Percentiles rank a stretch among this genome's conserved stretches.
phyloP scores from a whole-genome alignment of 2,329 filamentous ascomycete species.

The Ilyonectria destructans region DNA sequence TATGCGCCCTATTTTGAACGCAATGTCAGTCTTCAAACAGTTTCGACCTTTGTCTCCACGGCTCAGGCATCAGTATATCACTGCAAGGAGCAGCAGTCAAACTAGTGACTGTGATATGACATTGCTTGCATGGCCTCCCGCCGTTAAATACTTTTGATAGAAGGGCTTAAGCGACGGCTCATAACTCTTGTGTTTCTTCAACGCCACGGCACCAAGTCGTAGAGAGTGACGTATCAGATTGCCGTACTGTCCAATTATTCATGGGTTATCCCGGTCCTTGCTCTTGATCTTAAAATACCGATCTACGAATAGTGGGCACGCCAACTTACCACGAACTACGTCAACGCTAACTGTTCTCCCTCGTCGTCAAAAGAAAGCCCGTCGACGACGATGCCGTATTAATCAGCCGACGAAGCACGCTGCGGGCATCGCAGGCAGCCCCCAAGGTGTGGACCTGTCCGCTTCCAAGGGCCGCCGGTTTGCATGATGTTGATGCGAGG shows the following conservation, averaged over 20 bases:
- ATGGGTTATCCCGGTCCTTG: background rate
- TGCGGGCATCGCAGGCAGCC: background rate
- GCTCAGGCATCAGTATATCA: too few relatives aligned
- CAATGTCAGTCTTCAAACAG: too few relatives aligned
- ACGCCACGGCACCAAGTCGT: background rate
- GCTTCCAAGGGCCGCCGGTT: background rate
- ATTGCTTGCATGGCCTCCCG: background rate
- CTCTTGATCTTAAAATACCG: background rate
- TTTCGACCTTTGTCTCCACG: too few relatives aligned
- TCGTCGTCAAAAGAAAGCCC: background rate
- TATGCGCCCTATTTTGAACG: too few relatives aligned
- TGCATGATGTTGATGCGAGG: constrained; percentile 35
- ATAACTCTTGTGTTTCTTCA: background rate
- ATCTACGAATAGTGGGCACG: background rate
- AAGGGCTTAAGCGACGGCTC: background rate
- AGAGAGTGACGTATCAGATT: background rate
- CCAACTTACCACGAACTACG: background rate
- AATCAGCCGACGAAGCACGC: background rate
- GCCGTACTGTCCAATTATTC: background rate
- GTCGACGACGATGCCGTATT: background rate
- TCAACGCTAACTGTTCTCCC: background rate
- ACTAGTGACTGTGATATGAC: background rate
- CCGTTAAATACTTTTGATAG: background rate
- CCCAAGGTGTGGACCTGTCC: constrained; percentile 5
- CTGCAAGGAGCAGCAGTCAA: background rate